Evolutionary conservation across 106 monocot genomes (phyloP).

Genomic region (Chionographis japonica): DNA sequence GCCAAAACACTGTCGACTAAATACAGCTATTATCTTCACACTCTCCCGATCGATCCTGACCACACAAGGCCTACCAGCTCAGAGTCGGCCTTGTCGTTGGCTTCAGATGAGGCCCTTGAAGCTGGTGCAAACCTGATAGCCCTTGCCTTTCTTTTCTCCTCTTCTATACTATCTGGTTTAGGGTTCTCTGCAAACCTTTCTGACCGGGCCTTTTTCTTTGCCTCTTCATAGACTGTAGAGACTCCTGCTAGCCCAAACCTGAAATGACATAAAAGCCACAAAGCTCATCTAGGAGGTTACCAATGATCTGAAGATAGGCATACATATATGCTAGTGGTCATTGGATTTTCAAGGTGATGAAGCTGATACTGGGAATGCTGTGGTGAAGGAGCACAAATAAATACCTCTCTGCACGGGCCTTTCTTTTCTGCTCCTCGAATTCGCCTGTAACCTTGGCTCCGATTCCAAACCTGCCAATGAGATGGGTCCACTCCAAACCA

Average conservation of each 20-base stretch:
- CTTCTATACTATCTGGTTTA: constrained; percentile 34
- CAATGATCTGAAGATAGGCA: neutral
- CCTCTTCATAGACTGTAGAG: constrained; percentile 36
- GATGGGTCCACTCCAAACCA: neutral
- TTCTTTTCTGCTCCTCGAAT: constrained; percentile 38
- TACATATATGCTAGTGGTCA: neutral
- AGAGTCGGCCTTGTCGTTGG: constrained; percentile 17
- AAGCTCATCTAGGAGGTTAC: neutral
- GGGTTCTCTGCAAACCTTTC: constrained; percentile 43
- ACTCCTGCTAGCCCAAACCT: constrained; percentile 40
- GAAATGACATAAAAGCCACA: constrained; percentile 4
- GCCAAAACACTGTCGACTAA: no score
- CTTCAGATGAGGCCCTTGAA: constrained; percentile 19
- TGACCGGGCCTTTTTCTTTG: constrained; percentile 65
- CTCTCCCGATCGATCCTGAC: neutral
- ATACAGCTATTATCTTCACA: neutral
- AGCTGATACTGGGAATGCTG: neutral
- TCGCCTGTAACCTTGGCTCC: constrained; percentile 7
- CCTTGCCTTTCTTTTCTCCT: constrained; percentile 77
- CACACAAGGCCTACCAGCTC: constrained; percentile 25
- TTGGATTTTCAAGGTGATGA: neutral
- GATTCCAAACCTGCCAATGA: constrained; percentile 39
- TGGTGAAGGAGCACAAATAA: neutral
- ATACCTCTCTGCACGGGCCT: constrained; percentile 53
- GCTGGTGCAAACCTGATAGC: constrained; percentile 49